These are phyloP conservation scores for Candida ortonii DNA, from an alignment of 805 yeast genomes.

Conservation along the genomic window DNA sequence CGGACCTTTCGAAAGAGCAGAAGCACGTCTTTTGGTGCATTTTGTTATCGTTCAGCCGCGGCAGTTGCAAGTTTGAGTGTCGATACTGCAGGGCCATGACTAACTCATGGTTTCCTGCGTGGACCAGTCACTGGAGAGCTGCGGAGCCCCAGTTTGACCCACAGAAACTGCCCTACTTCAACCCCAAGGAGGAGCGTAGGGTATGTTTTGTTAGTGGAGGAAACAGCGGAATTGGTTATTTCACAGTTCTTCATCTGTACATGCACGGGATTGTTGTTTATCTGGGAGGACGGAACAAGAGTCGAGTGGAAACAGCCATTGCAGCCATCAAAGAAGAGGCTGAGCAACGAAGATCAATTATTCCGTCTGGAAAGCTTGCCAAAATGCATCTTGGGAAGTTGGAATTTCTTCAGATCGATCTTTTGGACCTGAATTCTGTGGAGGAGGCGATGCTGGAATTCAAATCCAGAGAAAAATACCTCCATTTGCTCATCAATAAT, in stretches of 20 bases:
- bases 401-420: slow-evolving; percentile 52
- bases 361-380: slow-evolving; percentile 17
- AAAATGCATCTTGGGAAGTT: slow-evolving; percentile 47
- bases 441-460: slow-evolving; percentile 49
- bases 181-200: slow-evolving; percentile 53
- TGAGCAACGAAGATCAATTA: slow-evolving; percentile 24
- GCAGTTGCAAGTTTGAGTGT: too few relatives aligned
- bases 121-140: neutral
- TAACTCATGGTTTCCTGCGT: too few relatives aligned
- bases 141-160: slow-evolving; percentile 34
- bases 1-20: too few relatives aligned
- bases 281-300: slow-evolving; percentile 64
- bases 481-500: slow-evolving; percentile 68
- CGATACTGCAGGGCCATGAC: too few relatives aligned
- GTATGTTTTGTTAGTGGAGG: slow-evolving; percentile 81
- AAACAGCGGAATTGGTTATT: slow-evolving; percentile 78
- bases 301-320: slow-evolving; percentile 56
- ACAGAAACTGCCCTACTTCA: slow-evolving; percentile 54
- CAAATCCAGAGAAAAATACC: slow-evolving; percentile 41
- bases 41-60: too few relatives aligned
- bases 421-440: slow-evolving; percentile 46
- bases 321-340: slow-evolving; percentile 58
- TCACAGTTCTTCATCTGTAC: slow-evolving; percentile 69
- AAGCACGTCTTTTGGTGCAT: too few relatives aligned
- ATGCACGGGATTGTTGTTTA: slow-evolving; percentile 77